Conservation (phyloP, 176 grass and related monocot species). For the Pharus latifolius region DNA sequence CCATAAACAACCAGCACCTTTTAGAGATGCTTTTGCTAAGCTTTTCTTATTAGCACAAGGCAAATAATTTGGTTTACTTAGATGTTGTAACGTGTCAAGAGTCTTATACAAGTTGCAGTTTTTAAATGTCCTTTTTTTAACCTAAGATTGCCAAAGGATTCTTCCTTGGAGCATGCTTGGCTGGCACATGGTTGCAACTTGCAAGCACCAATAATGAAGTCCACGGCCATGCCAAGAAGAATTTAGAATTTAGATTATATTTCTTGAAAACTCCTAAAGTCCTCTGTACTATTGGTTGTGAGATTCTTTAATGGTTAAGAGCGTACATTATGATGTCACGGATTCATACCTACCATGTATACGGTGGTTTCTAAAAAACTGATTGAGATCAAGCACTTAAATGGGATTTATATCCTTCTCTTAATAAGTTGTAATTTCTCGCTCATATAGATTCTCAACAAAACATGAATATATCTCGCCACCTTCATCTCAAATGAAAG, state of each 20-base stretch:
- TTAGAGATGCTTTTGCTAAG: not conserved
- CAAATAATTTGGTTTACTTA: not conserved
- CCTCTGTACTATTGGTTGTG: not conserved
- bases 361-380: too few species aligned
- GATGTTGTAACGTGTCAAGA: slow-evolving; percentile 47
- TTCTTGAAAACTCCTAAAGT: not conserved
- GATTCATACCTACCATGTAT: too few species aligned
- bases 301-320: too few species aligned
- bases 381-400: too few species aligned
- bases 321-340: too few species aligned
- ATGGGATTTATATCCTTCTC: too few species aligned
- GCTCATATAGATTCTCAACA: too few species aligned
- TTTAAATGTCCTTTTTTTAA: not conserved
- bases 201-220: not conserved
- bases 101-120: slow-evolving; percentile 12
- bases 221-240: not conserved
- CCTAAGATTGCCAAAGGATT: slow-evolving; percentile 5
- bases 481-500: too few species aligned
- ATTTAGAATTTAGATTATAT: not conserved
- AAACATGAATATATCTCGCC: too few species aligned
- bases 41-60: not conserved
- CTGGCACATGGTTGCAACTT: slow-evolving; percentile 20
- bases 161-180: not conserved
- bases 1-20: slow-evolving; percentile 17
- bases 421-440: too few species aligned